Evolutionary conservation across 139 green algal genomes (phyloP), one percentile per base, ranked within the genome.

Genomic region (Chlamydomonas urium): DNA sequence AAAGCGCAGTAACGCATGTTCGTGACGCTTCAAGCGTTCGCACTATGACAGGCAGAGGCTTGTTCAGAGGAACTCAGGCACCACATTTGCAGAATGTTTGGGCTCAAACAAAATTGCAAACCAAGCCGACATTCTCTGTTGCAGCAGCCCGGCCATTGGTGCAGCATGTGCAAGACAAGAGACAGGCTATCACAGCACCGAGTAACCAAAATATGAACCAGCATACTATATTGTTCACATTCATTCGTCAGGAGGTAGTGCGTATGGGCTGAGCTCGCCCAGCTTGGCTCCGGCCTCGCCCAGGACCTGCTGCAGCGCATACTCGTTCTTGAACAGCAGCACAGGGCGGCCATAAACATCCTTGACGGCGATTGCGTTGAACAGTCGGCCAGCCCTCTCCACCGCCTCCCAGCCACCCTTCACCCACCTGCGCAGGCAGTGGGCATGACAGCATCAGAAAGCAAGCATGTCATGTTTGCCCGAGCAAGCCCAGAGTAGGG

Each of bases 291-390:
- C 77, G 8, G 75, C 32, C 26, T 88, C 83, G 1, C 47, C 77
- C 1, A 84, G 38, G 3, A 88, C 76, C 75, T 90, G 82, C 19
- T 80, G 66, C 47, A 92, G 75, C 3, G 83, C 86, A 73, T 84
- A 93, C 38, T 88, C 74, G 73, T 93, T 93, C 19, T 76, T 73
- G 76, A 93, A 92, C 36, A 93, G 80, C 69, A 93, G 75, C 72
- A 93, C 88, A 2, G 87, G 88, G 61, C 83, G 65, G 21, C 72
- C 82, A 37, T 81, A 93, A 45, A 76, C 38, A 74, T 93, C 89
- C 72, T 91, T 92, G 17, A 91, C 87, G 1, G 76, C 48, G 4
- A 58, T 58, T 4, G 86, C 85, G 74, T 93, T 93, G 79, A 91
- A 94, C 60, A 94, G 53, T 19, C 86, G 72, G 5, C 89, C 88